Conservation (phyloP, 1,139 yeast species). For the Zygoascus hellenicus region DNA sequence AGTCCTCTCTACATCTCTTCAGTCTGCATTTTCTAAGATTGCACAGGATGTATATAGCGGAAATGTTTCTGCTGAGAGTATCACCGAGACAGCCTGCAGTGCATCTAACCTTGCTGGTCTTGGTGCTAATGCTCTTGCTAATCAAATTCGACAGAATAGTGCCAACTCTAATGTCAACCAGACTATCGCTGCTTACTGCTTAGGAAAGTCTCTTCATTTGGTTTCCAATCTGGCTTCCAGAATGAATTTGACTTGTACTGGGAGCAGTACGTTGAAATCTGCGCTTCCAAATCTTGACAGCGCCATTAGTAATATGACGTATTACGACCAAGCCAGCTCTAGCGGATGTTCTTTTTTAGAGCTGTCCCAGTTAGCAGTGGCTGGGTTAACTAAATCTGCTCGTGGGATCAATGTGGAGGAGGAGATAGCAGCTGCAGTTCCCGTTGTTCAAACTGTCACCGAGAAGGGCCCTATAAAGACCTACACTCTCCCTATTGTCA, state of each 20-base stretch:
- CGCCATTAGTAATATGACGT: not conserved
- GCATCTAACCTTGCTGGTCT: slow-evolving; percentile 3
- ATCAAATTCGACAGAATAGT: not conserved
- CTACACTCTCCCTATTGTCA: slow-evolving; percentile 2
- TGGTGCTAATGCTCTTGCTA: slow-evolving; percentile 3
- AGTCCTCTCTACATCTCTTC: not conserved
- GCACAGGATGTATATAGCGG: not conserved
- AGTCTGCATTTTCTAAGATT: not conserved
- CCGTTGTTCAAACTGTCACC: slow-evolving; percentile 2
- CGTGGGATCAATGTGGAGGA: not conserved
- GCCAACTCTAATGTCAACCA: slow-evolving; percentile 1
- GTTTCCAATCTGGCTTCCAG: not conserved
- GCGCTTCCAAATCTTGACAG: not conserved
- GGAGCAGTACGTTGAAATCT: not conserved
- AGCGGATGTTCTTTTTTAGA: slow-evolving; percentile 3
- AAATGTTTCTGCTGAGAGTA: not conserved
- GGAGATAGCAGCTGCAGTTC: slow-evolving; percentile 5
- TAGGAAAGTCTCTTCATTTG: not conserved
- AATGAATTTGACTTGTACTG: slow-evolving; percentile 1
- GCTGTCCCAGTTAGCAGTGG: slow-evolving; percentile 1
- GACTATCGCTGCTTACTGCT: slow-evolving; percentile 4
- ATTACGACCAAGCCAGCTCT: slow-evolving; percentile 1
- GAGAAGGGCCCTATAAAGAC: slow-evolving; percentile 3
- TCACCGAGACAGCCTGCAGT: not conserved
- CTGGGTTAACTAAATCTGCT: not conserved